A percentile compares a stretch with the other conserved stretches of the same genome.
Evolutionary conservation across 208 protist species (phyloP).

Genomic region (Entamoeba histolytica): DNA sequence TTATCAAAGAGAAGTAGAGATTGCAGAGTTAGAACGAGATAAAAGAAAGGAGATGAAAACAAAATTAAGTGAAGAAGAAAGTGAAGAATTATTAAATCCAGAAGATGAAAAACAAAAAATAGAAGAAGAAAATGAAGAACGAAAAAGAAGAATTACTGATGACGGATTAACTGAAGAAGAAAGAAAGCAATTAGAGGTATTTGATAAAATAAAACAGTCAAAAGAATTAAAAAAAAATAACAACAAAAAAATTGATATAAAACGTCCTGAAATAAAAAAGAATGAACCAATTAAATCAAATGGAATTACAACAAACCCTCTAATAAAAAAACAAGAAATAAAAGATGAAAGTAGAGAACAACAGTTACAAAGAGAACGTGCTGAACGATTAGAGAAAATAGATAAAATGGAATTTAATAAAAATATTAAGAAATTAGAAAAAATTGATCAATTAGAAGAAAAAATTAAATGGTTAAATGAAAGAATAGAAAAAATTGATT

Average conservation of each 20-base stretch:
- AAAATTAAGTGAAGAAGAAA: too few relatives aligned
- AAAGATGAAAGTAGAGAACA: background rate
- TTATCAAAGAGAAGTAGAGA: too few relatives aligned
- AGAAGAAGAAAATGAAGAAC: background rate
- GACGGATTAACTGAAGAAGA: background rate
- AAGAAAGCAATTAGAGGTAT: background rate
- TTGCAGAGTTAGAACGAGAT: background rate
- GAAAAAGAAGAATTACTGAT: background rate
- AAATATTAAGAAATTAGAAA: background rate
- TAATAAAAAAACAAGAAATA: too few relatives aligned
- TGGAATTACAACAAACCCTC: too few relatives aligned
- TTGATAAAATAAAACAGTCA: background rate
- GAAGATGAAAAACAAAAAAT: background rate
- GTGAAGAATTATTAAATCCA: too few relatives aligned
- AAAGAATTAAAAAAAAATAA: background rate
- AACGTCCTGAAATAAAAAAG: too few relatives aligned
- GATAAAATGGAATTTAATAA: background rate
- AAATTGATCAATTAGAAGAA: background rate
- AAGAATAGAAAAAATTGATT: background rate
- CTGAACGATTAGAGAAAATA: background rate
- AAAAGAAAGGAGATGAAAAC: too few relatives aligned
- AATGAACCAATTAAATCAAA: too few relatives aligned
- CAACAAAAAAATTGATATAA: too few relatives aligned
- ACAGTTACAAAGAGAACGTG: background rate
- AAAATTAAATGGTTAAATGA: background rate